phyloP scores from a whole-genome alignment of 352 stramenopile genomes.

The Phytophthora pisi region DNA sequence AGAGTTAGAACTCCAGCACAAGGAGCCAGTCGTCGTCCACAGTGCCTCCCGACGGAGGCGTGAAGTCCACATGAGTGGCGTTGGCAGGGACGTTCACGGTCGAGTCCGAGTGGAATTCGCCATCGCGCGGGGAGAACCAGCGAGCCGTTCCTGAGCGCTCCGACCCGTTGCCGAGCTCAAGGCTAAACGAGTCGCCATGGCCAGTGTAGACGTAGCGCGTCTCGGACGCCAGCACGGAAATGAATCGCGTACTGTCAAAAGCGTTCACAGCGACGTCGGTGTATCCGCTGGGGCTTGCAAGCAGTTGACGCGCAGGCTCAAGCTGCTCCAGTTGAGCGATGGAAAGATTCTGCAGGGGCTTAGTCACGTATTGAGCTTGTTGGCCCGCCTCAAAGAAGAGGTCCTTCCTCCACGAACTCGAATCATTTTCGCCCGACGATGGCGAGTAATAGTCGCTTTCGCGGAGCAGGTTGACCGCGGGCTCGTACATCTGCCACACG shows the following conservation, averaged over 20 bases:
- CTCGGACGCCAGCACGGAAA: constrained; percentile 21
- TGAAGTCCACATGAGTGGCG: constrained; percentile 18
- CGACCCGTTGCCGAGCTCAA: constrained; percentile 8
- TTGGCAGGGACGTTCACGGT: constrained; percentile 8
- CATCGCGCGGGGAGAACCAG: constrained; percentile 21
- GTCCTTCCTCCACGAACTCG: constrained; percentile 24
- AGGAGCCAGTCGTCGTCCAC: constrained; percentile 22
- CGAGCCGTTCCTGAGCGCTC: background rate
- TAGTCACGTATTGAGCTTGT: constrained; percentile 23
- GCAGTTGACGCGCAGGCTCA: constrained; percentile 16
- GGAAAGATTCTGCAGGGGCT: constrained; percentile 16
- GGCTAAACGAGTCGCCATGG: constrained; percentile 19
- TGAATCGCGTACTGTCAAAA: constrained; percentile 24
- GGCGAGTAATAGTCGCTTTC: constrained; percentile 27
- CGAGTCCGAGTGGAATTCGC: constrained; percentile 9
- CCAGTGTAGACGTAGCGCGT: constrained; percentile 20
- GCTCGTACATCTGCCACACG: constrained; percentile 37
- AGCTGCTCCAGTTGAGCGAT: constrained; percentile 13
- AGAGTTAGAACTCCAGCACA: too few species aligned
- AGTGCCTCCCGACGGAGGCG: constrained; percentile 14
- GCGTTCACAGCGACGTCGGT: constrained; percentile 14
- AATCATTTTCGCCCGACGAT: constrained; percentile 17
- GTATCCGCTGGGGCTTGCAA: constrained; percentile 9
- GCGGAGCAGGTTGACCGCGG: constrained; percentile 7
- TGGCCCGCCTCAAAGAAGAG: constrained; percentile 20